phyloP scores from a whole-genome alignment of 768 basidiomycete species.

The Phanerochaete carnosa region DNA sequence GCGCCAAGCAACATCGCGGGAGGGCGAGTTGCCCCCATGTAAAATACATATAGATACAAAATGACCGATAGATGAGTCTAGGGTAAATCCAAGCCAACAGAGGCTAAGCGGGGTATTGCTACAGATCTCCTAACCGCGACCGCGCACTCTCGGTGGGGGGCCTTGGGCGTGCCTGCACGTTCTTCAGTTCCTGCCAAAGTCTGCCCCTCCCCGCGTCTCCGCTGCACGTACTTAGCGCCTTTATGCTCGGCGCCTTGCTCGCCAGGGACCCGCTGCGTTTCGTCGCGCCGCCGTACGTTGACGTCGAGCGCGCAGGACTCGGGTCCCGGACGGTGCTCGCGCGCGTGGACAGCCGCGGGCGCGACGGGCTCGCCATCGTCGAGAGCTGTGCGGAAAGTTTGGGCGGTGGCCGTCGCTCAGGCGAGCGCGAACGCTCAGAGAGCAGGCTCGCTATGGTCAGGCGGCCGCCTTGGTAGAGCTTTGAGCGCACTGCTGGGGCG shows the following conservation, averaged over 20 bases:
- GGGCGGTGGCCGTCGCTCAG: constrained; percentile 23
- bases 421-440: constrained; percentile 24
- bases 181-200: constrained; percentile 55
- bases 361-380: constrained; percentile 16
- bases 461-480: constrained; percentile 23
- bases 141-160: constrained; percentile 17
- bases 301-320: constrained; percentile 35
- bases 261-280: constrained; percentile 11
- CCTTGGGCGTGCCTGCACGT: constrained; percentile 44
- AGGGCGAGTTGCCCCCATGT: too few species aligned
- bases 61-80: not conserved
- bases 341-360: constrained; percentile 31
- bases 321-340: constrained; percentile 28
- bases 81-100: not conserved
- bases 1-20: too few species aligned
- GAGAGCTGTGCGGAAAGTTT: constrained; percentile 7
- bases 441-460: constrained; percentile 38
- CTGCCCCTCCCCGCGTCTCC: constrained; percentile 40
- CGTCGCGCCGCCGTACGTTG: constrained; percentile 23
- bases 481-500: constrained; percentile 13
- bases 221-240: constrained; percentile 17
- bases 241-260: constrained; percentile 20
- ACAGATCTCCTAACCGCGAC: constrained; percentile 20
- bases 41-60: constrained; percentile 3
- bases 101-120: not conserved